Evolutionary conservation across 352 stramenopile genomes (phyloP), one percentile per base, ranked within the genome.

Genomic region (Hyaloperonospora brassicae): DNA sequence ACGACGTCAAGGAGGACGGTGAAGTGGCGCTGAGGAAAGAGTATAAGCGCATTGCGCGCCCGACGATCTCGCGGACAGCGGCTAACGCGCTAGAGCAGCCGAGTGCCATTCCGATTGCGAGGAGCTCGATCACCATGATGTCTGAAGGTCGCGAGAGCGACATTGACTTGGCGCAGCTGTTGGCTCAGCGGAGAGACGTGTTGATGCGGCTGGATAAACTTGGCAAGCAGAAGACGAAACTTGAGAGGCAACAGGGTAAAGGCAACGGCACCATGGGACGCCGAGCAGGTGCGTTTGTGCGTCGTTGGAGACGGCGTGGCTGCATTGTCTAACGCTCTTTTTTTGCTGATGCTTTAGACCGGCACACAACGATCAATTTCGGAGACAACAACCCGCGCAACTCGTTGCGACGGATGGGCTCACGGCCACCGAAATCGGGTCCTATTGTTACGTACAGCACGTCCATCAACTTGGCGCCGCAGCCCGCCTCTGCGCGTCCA

Each of bases 61-160:
- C 81, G 2, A 70, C 68, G n/a, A 75, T 86, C 13, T 71, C 78
- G 23, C 88, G 86, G 66, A 83, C 67, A 11, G 84, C 84, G 0
- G 84, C 84, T 34, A 92, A 77, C 39, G 84, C 84, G n/a, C 61
- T 89, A 42, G 79, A 92, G 54, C 85, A 88, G 38, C 84, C 84
- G 2, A 74, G 70, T 12, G 81, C 81, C 2, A 65, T 92, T 24
- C 69, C 76, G 0, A 71, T 70, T 13, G 52, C 64, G 1, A 31
- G 59, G 10, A 51, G 46, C 12, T 70, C 69, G 25, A 62, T 72
- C 31, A 59, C 67, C 0, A 53, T 70, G 58, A 61, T 76, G 50
- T 22, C 52, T 0, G 54, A 66, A 45, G 68, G 62, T 10, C 80
- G 84, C 35, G 84, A 93, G 65, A 90, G 79, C 12, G 84, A 93